A percentile compares a stretch with the other conserved stretches of the same genome.
These are phyloP conservation scores for Terfezia boudieri DNA, from an alignment of 495 filamentous ascomycete genomes.

Conservation along the genomic window DNA sequence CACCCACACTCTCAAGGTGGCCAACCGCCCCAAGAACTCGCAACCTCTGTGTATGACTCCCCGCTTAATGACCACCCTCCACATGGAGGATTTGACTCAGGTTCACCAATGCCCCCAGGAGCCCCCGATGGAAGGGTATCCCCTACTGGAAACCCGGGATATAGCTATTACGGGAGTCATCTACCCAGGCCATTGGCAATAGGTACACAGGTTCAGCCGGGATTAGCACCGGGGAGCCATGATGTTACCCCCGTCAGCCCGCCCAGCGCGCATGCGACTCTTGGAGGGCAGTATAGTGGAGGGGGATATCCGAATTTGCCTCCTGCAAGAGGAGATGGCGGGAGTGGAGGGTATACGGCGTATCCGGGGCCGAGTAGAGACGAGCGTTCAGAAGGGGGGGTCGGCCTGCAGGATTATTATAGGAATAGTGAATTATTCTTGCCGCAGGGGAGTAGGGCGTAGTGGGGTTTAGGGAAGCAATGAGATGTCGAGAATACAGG, in stretches of 20 bases:
- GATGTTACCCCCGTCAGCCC: not conserved
- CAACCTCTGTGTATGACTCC: slow-evolving; percentile 65
- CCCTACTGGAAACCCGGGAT: not conserved
- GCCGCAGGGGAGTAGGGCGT: slow-evolving; percentile 13
- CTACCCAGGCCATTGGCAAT: not conserved
- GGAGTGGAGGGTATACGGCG: slow-evolving; percentile 5
- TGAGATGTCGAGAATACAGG: no score
- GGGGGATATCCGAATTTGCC: not conserved
- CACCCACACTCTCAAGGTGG: slow-evolving; percentile 27
- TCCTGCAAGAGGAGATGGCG: slow-evolving; percentile 2
- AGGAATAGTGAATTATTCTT: slow-evolving; percentile 14
- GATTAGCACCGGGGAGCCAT: not conserved
- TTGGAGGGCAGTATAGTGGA: not conserved
- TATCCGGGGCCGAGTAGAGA: slow-evolving; percentile 2
- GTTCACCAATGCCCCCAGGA: not conserved
- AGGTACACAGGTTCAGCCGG: not conserved
- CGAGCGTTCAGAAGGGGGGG: not conserved
- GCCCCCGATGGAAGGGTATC: not conserved
- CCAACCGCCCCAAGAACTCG: slow-evolving; percentile 46
- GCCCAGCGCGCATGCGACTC: no score
- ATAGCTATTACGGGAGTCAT: not conserved
- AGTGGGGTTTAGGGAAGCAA: no score
- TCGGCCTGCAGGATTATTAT: slow-evolving; percentile 17
- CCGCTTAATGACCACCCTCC: slow-evolving; percentile 20
- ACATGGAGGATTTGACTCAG: not conserved